phyloP scores from a whole-genome alignment of 805 yeast species.

The Wickerhamiella musiphila region DNA sequence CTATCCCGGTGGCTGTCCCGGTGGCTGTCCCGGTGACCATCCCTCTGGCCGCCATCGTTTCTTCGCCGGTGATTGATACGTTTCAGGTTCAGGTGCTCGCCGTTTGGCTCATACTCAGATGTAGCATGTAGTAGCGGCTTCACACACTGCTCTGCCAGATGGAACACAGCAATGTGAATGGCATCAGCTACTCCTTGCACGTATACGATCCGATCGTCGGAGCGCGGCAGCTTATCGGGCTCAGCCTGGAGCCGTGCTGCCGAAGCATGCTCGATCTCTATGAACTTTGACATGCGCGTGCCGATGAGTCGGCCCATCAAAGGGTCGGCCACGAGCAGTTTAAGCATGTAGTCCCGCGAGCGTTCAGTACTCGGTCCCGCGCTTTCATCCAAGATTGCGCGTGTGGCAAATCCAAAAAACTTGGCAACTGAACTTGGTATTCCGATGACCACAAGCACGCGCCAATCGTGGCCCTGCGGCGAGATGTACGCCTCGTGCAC shows the following conservation, averaged over 20 bases:
- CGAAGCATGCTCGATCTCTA: slow-evolving; percentile 68
- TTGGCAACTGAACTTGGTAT: slow-evolving; percentile 62
- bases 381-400: slow-evolving; percentile 49
- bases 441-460: slow-evolving; percentile 61
- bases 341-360: slow-evolving; percentile 38
- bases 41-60: background rate
- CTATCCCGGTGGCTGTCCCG: background rate
- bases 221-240: slow-evolving; percentile 50
- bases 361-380: slow-evolving; percentile 40
- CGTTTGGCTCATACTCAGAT: background rate
- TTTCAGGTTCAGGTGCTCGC: background rate
- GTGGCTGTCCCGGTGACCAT: background rate
- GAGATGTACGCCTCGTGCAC: slow-evolving; percentile 22
- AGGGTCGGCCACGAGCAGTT: slow-evolving; percentile 57
- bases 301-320: slow-evolving; percentile 72
- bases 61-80: background rate
- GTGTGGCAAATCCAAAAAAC: slow-evolving; percentile 58
- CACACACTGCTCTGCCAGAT: slow-evolving; percentile 27
- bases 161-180: slow-evolving; percentile 65
- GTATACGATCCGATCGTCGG: slow-evolving; percentile 58
- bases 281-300: slow-evolving; percentile 50
- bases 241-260: slow-evolving; percentile 65
- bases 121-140: background rate
- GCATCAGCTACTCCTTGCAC: slow-evolving; percentile 75
- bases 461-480: slow-evolving; percentile 34